Evolutionary conservation across 2,329 filamentous ascomycete genomes (phyloP), one percentile per base, ranked within the genome.

Genomic region (Colletotrichum tofieldiae): DNA sequence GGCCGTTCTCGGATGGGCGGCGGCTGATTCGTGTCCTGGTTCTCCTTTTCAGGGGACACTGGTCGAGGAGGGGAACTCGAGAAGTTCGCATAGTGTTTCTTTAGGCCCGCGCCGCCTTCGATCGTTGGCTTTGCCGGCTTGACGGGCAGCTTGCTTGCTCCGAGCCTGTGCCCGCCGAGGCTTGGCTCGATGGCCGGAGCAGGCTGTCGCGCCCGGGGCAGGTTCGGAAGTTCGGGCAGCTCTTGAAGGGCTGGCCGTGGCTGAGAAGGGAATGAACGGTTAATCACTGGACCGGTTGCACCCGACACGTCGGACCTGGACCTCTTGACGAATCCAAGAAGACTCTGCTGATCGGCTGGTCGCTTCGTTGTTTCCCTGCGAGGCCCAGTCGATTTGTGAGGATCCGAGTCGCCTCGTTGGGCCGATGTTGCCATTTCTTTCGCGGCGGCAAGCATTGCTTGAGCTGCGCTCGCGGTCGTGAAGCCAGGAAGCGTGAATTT

Each of bases 401-500:
- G 61, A 5, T 77, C 74, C 16, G 77, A 26, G 73, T 61, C 62
- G 65, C 73, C 66, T 71, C 54, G 71, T 58, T 61, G 63, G 23
- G 55, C 59, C 18, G 65, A 74, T 7, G 64, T 43, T 39, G 76
- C 74, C 49, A 72, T 72, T 23, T 70, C 71, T 3, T 76, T 76
- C 5, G 79, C 75, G 20, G 83, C 80, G 0, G 80, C 80, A 35
- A 79, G 71, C 23, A 86, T 78, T 11, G 79, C 81, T 64, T 86
- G 86, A 75, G 92, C 90, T 26, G 87, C 83, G 12, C 86, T 86
- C 2, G 91, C 90, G 12, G 89, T 89, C n/a, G 89, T 89, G 74
- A 94, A 93, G 0, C 89, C 90, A 0, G 87, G 83, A 11, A 89
- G 81, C 37, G 90, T 92, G 72, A 93, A 93, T 0, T 82, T 86